Base-by-base conservation (phyloP, 2,329 filamentous ascomycete genomes). In the Colletotrichum sp. region DNA sequence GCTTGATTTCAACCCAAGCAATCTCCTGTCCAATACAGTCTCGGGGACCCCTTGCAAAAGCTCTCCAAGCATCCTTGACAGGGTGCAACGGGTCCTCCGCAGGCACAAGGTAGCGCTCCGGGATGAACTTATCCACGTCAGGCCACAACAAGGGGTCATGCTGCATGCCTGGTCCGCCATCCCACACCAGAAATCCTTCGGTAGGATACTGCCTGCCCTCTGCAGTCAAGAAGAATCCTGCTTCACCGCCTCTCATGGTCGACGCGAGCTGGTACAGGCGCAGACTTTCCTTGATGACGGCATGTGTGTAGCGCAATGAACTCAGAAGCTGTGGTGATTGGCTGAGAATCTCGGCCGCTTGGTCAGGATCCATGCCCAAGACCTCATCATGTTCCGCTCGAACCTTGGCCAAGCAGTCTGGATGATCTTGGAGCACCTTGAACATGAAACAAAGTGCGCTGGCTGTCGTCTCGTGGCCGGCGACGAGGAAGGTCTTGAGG, bases 21-120 rank as follows among this genome's bases (percentile, higher is more conserved):
- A 92, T 81, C 77, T 90, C 87, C 81, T 92, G 88, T 0, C 90
- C 91, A 39, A 92, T 88, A 76, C 91, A 93, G 59, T 88, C 89
- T 12, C 91, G 81, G 5, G 88, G 87, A 0, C 90, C 90, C 24
- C 88, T 84, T 60, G 88, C 87, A 79, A 92, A 93, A 0, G 89
- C 86, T 8, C 88, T 83, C 85, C 86, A 92, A 0, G 89, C 89
- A 71, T 87, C 85, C 32, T 77, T 77, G 2, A 72, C 39, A 8
- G 76, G 75, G 24, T 76, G 65, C 28, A 79, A 44, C 34, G 70
- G 76, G 15, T 79, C 70, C 6, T 76, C 66, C 13, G 80, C 75
- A 5, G 71, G 77, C 18, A 78, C 79, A 9, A 80, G 77, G 77
- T 82, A 83, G 21, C 85, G 77, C 71, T 86, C 79, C 24, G 85